Percentiles rank a stretch among this genome's conserved stretches.
Evolutionary conservation across 768 basidiomycete species (phyloP).

Genomic region (Naganishia vishniacii): DNA sequence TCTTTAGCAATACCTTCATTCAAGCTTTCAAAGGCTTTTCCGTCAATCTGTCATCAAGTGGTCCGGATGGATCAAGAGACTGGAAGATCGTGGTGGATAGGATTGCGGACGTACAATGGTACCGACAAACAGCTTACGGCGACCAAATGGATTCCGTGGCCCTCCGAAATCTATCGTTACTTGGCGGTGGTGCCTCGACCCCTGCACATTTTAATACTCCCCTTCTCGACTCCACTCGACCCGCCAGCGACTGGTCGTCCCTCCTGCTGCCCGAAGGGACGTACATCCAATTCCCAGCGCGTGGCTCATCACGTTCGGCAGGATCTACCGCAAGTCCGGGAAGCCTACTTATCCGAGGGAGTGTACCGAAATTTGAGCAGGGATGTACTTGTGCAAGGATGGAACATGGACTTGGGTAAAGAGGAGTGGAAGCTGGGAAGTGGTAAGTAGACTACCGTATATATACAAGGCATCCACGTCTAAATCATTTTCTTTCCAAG

Average conservation of each 20-base stretch:
- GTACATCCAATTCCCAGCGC: conserved; percentile 7
- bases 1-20: not conserved
- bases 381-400: not conserved
- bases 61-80: not conserved
- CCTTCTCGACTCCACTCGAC: not conserved
- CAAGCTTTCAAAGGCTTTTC: not conserved
- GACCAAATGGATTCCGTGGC: not conserved
- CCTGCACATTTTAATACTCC: too few relatives aligned
- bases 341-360: conserved; percentile 1
- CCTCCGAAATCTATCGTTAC: not conserved
- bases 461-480: not conserved
- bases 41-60: not conserved
- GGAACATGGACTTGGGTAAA: not conserved
- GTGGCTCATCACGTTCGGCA: not conserved
- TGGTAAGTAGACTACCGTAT: not conserved
- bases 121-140: not conserved
- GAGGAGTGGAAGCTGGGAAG: not conserved
- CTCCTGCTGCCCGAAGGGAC: conserved; percentile 2
- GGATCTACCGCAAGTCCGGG: not conserved
- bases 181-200: not conserved
- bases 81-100: conserved; percentile 1
- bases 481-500: not conserved
- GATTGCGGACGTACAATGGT: not conserved
- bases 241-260: not conserved
- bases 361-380: conserved; percentile 1